Conservation (phyloP, 192 early-diverging fungal genomes). For the Piromyces sp. region DNA sequence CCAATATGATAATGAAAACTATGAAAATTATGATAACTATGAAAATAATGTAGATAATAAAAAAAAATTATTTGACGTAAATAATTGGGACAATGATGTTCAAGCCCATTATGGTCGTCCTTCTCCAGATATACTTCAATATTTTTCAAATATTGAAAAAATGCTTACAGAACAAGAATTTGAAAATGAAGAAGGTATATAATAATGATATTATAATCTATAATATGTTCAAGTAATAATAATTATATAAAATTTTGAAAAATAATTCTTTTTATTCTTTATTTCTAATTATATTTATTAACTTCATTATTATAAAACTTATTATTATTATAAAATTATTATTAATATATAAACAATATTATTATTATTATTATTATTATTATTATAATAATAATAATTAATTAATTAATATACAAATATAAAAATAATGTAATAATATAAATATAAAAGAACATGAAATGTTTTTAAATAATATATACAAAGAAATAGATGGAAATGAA, state of each 20-base stretch:
- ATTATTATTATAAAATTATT: too few species aligned
- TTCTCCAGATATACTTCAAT: constrained; percentile 3
- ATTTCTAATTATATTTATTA: too few species aligned
- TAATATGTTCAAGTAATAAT: too few species aligned
- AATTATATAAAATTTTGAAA: background rate
- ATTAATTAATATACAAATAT: too few species aligned
- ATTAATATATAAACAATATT: too few species aligned
- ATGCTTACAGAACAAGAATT: constrained; percentile 13
- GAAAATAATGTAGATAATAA: background rate
- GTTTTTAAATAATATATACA: constrained; percentile 62
- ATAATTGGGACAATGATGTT: background rate
- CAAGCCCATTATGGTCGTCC: background rate
- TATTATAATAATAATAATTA: too few species aligned
- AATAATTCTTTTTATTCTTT: too few species aligned
- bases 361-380: too few species aligned
- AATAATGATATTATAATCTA: too few species aligned
- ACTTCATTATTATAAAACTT: too few species aligned
- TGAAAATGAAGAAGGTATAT: constrained; percentile 10
- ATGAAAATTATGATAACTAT: background rate
- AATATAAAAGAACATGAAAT: constrained; percentile 43
- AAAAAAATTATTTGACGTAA: background rate
- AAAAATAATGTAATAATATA: too few species aligned
- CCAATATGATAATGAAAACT: background rate
- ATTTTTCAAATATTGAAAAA: constrained; percentile 17
- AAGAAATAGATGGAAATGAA: constrained; percentile 58